These are phyloP conservation scores for Saccharomycopsis babjevae DNA, from an alignment of 805 yeast genomes.

Conservation along the genomic window DNA sequence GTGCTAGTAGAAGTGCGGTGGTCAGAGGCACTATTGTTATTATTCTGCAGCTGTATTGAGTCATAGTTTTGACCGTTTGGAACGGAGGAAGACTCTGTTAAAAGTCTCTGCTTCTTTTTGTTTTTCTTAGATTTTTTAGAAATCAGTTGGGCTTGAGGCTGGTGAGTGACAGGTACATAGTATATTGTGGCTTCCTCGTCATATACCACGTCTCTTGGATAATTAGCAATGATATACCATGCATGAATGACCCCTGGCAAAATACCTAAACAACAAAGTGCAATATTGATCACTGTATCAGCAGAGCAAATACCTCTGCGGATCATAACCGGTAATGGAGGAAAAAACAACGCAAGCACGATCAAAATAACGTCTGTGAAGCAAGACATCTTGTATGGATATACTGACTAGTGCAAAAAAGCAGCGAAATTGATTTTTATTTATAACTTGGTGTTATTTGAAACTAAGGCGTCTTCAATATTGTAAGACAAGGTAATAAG, in stretches of 20 bases:
- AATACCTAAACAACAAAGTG: slow-evolving; percentile 60
- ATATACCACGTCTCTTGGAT: slow-evolving; percentile 34
- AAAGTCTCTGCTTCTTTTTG: not conserved
- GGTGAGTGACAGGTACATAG: slow-evolving; percentile 6
- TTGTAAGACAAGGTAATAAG: too few species aligned
- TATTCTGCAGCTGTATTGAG: not conserved
- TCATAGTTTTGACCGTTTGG: not conserved
- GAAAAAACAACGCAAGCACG: slow-evolving; percentile 58
- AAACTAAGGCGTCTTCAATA: too few species aligned
- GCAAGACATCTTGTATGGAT: slow-evolving; percentile 4
- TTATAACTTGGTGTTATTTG: too few species aligned
- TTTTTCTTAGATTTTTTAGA: not conserved
- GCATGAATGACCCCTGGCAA: slow-evolving; percentile 72
- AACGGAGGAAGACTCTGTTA: not conserved
- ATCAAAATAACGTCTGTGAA: slow-evolving; percentile 53
- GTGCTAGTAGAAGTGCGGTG: not conserved
- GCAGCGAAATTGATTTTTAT: too few species aligned
- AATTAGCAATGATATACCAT: slow-evolving; percentile 67
- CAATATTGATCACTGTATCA: slow-evolving; percentile 59
- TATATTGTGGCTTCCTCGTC: slow-evolving; percentile 22
- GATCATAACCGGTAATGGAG: slow-evolving; percentile 70
- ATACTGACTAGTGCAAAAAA: too few species aligned
- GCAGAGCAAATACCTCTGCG: slow-evolving; percentile 66
- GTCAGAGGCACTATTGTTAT: not conserved
- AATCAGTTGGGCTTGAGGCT: not conserved